Percentiles rank a stretch among this genome's conserved stretches.
Evolutionary conservation across 768 basidiomycete species (phyloP).

Genomic region (Pulveroboletus frians): DNA sequence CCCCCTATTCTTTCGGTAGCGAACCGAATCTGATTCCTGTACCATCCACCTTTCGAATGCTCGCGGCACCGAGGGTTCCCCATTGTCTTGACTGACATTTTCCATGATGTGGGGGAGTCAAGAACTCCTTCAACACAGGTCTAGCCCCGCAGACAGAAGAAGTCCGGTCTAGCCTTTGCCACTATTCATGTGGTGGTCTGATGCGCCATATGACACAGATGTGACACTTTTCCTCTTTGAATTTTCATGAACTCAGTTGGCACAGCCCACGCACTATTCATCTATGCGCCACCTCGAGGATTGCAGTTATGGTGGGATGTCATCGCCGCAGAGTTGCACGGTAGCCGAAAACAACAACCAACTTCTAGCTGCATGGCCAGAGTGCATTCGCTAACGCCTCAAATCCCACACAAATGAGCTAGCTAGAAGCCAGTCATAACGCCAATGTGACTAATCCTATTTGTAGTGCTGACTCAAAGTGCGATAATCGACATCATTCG

Average conservation of each 20-base stretch:
- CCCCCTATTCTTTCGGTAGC: too few species aligned
- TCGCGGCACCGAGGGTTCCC: conserved; percentile 15
- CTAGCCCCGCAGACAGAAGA: background rate
- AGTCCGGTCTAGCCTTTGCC: conserved; percentile 13
- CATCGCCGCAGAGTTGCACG: background rate
- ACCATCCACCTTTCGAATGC: background rate
- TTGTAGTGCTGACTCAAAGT: background rate
- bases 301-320: background rate
- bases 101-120: too few species aligned
- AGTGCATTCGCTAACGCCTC: background rate
- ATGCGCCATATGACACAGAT: conserved; percentile 6
- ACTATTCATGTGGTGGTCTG: conserved; percentile 29
- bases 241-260: conserved; percentile 10
- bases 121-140: too few species aligned
- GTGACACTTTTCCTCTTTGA: too few species aligned
- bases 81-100: background rate
- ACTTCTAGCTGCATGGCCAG: background rate
- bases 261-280: conserved; percentile 3
- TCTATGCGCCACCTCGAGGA: conserved; percentile 22
- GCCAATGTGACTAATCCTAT: background rate
- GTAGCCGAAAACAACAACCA: background rate
- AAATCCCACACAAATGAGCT: background rate
- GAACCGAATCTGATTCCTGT: background rate
- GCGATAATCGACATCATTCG: conserved; percentile 6
- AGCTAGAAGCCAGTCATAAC: background rate